phyloP scores from a whole-genome alignment of 2,329 filamentous ascomycete genomes.

The Emergomyces orientalis region DNA sequence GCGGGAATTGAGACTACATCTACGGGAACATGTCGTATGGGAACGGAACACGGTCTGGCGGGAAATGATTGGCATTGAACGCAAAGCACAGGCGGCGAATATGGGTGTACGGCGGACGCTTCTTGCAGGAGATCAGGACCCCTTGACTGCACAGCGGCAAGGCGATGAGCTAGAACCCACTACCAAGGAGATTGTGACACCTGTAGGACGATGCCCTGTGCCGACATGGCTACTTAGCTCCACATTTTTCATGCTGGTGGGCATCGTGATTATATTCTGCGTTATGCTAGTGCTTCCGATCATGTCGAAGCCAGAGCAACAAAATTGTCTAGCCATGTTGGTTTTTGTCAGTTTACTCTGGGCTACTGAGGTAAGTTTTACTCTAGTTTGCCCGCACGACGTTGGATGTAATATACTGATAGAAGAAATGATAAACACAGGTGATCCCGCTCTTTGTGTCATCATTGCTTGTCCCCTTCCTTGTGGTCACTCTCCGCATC shows the following conservation, averaged over 20 bases:
- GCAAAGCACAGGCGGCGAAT: slow-evolving; percentile 87
- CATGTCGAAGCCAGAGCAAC: slow-evolving; percentile 79
- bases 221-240: slow-evolving; percentile 77
- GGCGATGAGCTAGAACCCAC: slow-evolving; percentile 65
- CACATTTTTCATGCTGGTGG: slow-evolving; percentile 66
- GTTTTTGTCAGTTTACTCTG: slow-evolving; percentile 89
- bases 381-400: not conserved
- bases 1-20: slow-evolving; percentile 77
- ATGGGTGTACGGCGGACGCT: slow-evolving; percentile 70
- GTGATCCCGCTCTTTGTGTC: slow-evolving; percentile 96
- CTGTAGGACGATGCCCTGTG: slow-evolving; percentile 64
- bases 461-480: slow-evolving; percentile 83
- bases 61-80: slow-evolving; percentile 96
- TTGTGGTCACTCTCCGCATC: slow-evolving; percentile 78
- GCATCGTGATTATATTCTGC: slow-evolving; percentile 63
- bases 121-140: slow-evolving; percentile 63
- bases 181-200: slow-evolving; percentile 65
- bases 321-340: slow-evolving; percentile 90
- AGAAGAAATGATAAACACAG: slow-evolving; percentile 33
- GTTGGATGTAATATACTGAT: slow-evolving; percentile 9
- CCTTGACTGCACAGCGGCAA: slow-evolving; percentile 61
- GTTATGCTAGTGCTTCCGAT: slow-evolving; percentile 67
- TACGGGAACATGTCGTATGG: slow-evolving; percentile 96
- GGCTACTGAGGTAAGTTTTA: slow-evolving; percentile 72
- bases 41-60: slow-evolving; percentile 98